Conservation (phyloP, 257 asterid genomes). For the Plantago ovata region DNA sequence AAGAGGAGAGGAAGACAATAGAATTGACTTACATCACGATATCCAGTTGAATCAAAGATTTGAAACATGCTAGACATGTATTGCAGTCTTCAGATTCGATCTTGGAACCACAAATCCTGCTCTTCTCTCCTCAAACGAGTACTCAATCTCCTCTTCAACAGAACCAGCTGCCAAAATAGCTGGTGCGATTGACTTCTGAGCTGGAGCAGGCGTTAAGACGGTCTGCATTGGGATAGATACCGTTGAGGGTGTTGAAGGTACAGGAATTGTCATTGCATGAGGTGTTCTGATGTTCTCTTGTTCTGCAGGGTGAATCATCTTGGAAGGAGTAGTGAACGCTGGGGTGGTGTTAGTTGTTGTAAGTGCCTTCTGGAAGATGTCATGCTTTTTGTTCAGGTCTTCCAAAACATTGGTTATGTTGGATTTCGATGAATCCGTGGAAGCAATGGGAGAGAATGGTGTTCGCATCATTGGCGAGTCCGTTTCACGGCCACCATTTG, state of each 20-base stretch:
- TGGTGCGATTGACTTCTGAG: constrained; percentile 44
- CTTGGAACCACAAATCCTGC: constrained; percentile 62
- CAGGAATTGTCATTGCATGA: constrained; percentile 37
- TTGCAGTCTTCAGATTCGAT: constrained; percentile 30
- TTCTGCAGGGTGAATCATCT: constrained; percentile 35
- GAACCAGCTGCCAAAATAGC: constrained; percentile 28
- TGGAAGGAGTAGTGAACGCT: constrained; percentile 60
- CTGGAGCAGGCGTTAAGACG: constrained; percentile 53
- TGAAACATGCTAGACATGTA: constrained; percentile 21
- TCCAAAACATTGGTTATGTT: constrained; percentile 51
- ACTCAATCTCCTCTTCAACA: constrained; percentile 58
- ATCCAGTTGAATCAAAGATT: constrained; percentile 14
- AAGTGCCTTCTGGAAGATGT: constrained; percentile 47
- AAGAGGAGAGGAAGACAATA: constrained; percentile 32
- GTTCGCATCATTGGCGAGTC: constrained; percentile 58
- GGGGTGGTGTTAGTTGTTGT: constrained; percentile 36
- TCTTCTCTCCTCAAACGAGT: constrained; percentile 82
- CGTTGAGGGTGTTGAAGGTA: constrained; percentile 66
- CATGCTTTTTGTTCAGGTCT: constrained; percentile 57
- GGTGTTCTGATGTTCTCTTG: constrained; percentile 70
- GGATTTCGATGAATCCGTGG: constrained; percentile 68
- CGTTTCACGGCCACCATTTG: constrained; percentile 37
- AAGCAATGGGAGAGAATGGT: constrained; percentile 91
- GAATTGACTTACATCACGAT: constrained; percentile 28
- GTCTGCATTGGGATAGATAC: constrained; percentile 70